Percentiles rank a stretch among this genome's conserved stretches.
Evolutionary conservation across 768 basidiomycete genomes (phyloP).

Genomic region (Guyanaporus albipodus): DNA sequence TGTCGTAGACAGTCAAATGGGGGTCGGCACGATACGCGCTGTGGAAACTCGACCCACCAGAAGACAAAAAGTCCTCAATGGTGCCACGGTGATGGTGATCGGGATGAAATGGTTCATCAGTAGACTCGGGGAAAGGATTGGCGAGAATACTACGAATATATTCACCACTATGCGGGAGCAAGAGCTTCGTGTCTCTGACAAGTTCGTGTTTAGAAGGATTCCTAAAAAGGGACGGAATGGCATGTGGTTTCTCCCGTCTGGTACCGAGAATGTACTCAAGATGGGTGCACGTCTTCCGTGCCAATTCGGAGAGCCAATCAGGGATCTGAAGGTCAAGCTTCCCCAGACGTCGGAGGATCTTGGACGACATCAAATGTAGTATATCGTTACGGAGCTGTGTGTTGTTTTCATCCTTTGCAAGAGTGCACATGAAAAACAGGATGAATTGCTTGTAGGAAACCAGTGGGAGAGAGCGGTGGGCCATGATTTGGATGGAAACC

Average conservation of each 20-base stretch:
- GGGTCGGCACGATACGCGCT: slow-evolving; percentile 6
- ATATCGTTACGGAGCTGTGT: not conserved
- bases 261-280: slow-evolving; percentile 22
- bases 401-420: not conserved
- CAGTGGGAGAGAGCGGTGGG: not conserved
- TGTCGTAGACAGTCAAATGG: slow-evolving; percentile 30
- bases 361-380: not conserved
- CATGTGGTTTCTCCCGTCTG: slow-evolving; percentile 32
- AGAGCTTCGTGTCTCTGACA: slow-evolving; percentile 30
- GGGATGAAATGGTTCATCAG: not conserved
- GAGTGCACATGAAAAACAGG: not conserved
- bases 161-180: slow-evolving; percentile 20
- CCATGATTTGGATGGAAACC: not conserved
- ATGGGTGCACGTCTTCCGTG: not conserved
- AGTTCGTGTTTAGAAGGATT: slow-evolving; percentile 1
- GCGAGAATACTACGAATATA: slow-evolving; percentile 11
- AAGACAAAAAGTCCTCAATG: slow-evolving; percentile 16
- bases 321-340: not conserved
- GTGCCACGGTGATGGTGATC: slow-evolving; percentile 2
- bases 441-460: not conserved
- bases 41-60: slow-evolving; percentile 4
- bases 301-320: not conserved
- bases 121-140: not conserved
- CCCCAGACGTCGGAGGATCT: not conserved
- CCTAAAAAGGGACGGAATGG: slow-evolving; percentile 3